A percentile compares a stretch with the other conserved stretches of the same genome.
Evolutionary conservation across 768 basidiomycete species (phyloP).

Genomic region (Podaxis sp.): DNA sequence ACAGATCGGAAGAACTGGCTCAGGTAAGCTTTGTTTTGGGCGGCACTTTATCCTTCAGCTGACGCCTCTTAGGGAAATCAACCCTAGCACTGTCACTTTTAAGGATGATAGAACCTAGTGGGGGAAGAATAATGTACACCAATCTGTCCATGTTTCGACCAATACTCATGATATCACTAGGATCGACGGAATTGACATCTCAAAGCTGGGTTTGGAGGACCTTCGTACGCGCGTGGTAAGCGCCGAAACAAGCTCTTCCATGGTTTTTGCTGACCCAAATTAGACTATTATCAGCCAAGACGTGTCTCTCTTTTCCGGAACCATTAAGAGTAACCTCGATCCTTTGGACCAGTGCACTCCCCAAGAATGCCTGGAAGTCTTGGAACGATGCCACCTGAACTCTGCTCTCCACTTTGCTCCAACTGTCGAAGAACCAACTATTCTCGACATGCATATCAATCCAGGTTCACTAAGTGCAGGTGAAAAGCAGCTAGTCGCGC

Average conservation of each 20-base stretch:
- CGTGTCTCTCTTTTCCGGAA: constrained; percentile 72
- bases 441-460: constrained; percentile 63
- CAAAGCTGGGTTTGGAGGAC: constrained; percentile 66
- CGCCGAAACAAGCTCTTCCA: not conserved
- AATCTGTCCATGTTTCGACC: not conserved
- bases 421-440: constrained; percentile 29
- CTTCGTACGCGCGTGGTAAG: constrained; percentile 61
- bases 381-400: constrained; percentile 63
- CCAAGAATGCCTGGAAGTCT: constrained; percentile 62
- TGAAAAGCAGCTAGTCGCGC: constrained; percentile 72
- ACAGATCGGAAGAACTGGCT: constrained; percentile 69
- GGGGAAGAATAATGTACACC: constrained; percentile 58
- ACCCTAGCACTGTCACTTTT: constrained; percentile 58
- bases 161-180: constrained; percentile 26
- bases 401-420: constrained; percentile 40
- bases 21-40: constrained; percentile 38
- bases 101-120: constrained; percentile 59
- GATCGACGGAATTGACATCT: constrained; percentile 72
- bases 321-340: constrained; percentile 71
- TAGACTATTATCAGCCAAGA: constrained; percentile 78
- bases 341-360: constrained; percentile 59
- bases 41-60: not conserved
- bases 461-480: constrained; percentile 73
- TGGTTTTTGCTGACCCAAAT: not conserved
- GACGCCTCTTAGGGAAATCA: constrained; percentile 44